Conservation (phyloP, 169 alveolate genomes). For the Fabrea salina region DNA sequence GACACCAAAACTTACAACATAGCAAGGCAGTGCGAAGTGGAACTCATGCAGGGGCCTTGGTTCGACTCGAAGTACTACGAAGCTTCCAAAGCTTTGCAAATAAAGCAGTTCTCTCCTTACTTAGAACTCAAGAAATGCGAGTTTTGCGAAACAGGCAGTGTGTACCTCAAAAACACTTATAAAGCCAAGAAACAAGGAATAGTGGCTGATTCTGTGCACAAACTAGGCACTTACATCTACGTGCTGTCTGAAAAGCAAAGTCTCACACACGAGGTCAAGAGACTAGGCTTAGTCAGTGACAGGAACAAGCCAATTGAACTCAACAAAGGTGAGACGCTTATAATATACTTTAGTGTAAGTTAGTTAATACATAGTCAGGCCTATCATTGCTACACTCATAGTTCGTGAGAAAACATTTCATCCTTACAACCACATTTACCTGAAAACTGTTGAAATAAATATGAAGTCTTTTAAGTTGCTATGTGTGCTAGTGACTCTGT, state of each 20-base stretch:
- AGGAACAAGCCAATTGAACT: conserved; percentile 15
- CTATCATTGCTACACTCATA: too few relatives aligned
- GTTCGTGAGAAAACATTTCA: too few relatives aligned
- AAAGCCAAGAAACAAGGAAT: conserved; percentile 26
- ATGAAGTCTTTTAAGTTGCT: too few relatives aligned
- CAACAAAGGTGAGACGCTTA: conserved; percentile 31
- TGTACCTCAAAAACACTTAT: conserved; percentile 8
- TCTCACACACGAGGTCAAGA: conserved; percentile 24
- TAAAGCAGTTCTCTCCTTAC: conserved; percentile 23
- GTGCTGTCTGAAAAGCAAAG: neutral
- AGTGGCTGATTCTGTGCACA: conserved; percentile 29
- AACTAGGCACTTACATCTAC: conserved; percentile 18
- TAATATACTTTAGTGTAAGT: conserved; percentile 25
- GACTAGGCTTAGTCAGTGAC: conserved; percentile 26
- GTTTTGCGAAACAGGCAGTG: conserved; percentile 27
- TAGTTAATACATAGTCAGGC: too few relatives aligned
- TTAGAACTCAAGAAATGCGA: neutral
- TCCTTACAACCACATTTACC: too few relatives aligned
- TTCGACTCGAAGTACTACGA: conserved; percentile 22
- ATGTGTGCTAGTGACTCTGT: too few relatives aligned
- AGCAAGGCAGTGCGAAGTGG: conserved; percentile 27
- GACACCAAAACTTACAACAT: conserved; percentile 20
- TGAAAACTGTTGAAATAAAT: too few relatives aligned
- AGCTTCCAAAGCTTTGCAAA: neutral
- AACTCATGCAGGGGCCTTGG: conserved; percentile 10